Conservation (phyloP, 805 yeast genomes). For the Wickerhamiella azymoides region DNA sequence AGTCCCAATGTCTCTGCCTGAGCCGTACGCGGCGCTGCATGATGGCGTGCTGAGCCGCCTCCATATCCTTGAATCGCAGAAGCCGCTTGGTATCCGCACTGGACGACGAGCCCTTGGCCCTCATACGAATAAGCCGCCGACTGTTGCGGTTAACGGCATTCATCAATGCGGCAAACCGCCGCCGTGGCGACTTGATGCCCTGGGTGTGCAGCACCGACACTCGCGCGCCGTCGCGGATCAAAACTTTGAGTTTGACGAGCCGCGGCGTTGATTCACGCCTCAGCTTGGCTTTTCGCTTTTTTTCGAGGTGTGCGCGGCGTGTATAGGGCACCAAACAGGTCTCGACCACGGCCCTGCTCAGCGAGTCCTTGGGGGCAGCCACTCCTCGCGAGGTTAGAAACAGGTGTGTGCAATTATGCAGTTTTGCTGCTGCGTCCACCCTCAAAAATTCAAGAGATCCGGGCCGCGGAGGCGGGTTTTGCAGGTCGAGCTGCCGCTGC, state of each 20-base stretch:
- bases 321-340: slow-evolving; percentile 15
- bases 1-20: slow-evolving; percentile 12
- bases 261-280: slow-evolving; percentile 10
- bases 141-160: neutral
- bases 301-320: neutral
- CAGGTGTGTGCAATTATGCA: neutral
- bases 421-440: slow-evolving; percentile 5
- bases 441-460: neutral
- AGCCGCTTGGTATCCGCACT: slow-evolving; percentile 8
- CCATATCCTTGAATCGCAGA: neutral
- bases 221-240: slow-evolving; percentile 13
- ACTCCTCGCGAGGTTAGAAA: neutral
- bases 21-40: slow-evolving; percentile 15
- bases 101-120: slow-evolving; percentile 9
- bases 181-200: slow-evolving; percentile 11
- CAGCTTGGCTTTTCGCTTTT: neutral
- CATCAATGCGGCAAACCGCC: slow-evolving; percentile 13
- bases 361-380: neutral
- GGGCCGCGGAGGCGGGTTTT: slow-evolving; percentile 12
- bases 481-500: slow-evolving; percentile 14
- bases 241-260: slow-evolving; percentile 9
- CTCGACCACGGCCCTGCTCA: slow-evolving; percentile 7
- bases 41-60: slow-evolving; percentile 7
- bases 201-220: slow-evolving; percentile 13
- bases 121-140: neutral